Percentiles rank a stretch among this genome's conserved stretches.
Conservation (phyloP, 805 yeast species). For the Candida boidinii region DNA sequence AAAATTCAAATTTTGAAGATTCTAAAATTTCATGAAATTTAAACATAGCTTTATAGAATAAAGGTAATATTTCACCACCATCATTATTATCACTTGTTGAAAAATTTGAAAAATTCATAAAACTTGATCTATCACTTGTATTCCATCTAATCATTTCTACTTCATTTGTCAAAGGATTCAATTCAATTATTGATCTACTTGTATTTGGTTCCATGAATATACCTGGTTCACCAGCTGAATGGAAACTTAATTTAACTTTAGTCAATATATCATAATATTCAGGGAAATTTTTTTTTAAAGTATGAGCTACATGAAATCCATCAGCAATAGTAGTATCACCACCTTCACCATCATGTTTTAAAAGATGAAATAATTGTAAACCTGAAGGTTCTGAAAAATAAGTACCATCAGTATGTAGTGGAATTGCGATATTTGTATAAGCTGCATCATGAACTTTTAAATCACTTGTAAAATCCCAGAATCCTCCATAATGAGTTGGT, state of each 20-base stretch:
- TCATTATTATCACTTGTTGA: too few relatives aligned
- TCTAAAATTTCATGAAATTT: slow-evolving; percentile 48
- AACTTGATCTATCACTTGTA: slow-evolving; percentile 58
- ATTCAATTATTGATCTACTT: slow-evolving; percentile 50
- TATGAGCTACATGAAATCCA: slow-evolving; percentile 52
- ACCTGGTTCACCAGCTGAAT: slow-evolving; percentile 63
- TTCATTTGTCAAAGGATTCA: slow-evolving; percentile 39
- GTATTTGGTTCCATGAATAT: slow-evolving; percentile 51
- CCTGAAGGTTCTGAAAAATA: slow-evolving; percentile 72
- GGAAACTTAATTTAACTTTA: slow-evolving; percentile 50
- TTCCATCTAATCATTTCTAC: slow-evolving; percentile 67
- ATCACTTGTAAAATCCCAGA: slow-evolving; percentile 72
- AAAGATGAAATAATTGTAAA: slow-evolving; percentile 56
- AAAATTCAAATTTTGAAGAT: slow-evolving; percentile 40
- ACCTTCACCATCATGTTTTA: slow-evolving; percentile 52
- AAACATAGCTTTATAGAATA: slow-evolving; percentile 48
- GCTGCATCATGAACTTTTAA: slow-evolving; percentile 63
- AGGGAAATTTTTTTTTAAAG: slow-evolving; percentile 37
- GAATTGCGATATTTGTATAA: slow-evolving; percentile 57
- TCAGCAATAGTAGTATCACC: slow-evolving; percentile 64
- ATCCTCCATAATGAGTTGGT: slow-evolving; percentile 72
- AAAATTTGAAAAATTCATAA: slow-evolving; percentile 34
- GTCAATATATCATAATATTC: slow-evolving; percentile 43
- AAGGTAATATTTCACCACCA: too few relatives aligned
- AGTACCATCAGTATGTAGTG: slow-evolving; percentile 65